Percentiles rank a stretch among this genome's conserved stretches.
These are phyloP conservation scores for Myxozyma geophila DNA, from an alignment of 805 yeast species.

Conservation along the genomic window DNA sequence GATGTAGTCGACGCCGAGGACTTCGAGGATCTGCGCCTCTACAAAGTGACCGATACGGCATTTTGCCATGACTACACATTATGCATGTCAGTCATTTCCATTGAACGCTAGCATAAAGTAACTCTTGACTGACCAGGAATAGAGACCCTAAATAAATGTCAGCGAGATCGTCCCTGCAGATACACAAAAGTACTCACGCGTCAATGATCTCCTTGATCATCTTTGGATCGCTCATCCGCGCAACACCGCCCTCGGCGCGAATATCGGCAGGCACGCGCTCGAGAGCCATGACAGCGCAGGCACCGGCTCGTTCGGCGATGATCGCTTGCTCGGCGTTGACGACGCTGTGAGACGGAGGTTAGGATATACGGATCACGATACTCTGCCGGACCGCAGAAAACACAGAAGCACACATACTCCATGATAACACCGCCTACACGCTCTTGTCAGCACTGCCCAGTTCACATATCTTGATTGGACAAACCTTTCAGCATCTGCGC, in stretches of 20 bases:
- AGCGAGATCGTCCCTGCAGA: background rate
- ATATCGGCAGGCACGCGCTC: constrained; percentile 86
- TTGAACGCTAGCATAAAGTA: background rate
- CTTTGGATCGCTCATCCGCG: constrained; percentile 84
- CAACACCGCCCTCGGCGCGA: constrained; percentile 79
- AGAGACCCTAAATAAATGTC: constrained; percentile 41
- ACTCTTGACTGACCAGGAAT: constrained; percentile 40
- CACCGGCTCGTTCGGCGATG: constrained; percentile 82
- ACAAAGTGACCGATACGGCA: constrained; percentile 82
- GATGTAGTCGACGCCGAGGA: constrained; percentile 73
- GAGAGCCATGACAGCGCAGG: constrained; percentile 88
- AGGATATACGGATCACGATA: background rate
- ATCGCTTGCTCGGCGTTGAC: constrained; percentile 71
- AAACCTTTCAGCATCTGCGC: constrained; percentile 85
- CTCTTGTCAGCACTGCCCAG: constrained; percentile 37
- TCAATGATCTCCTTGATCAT: constrained; percentile 77
- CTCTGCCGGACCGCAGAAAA: background rate
- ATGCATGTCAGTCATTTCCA: background rate
- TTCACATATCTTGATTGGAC: constrained; percentile 52
- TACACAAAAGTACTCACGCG: constrained; percentile 43
- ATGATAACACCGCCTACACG: constrained; percentile 49
- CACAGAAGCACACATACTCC: constrained; percentile 44
- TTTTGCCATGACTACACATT: constrained; percentile 70
- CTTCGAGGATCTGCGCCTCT: constrained; percentile 78
- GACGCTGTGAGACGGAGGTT: constrained; percentile 22